These are phyloP conservation scores for Xanthoparmelia taractica DNA, from an alignment of 495 filamentous ascomycete genomes.

Conservation along the genomic window DNA sequence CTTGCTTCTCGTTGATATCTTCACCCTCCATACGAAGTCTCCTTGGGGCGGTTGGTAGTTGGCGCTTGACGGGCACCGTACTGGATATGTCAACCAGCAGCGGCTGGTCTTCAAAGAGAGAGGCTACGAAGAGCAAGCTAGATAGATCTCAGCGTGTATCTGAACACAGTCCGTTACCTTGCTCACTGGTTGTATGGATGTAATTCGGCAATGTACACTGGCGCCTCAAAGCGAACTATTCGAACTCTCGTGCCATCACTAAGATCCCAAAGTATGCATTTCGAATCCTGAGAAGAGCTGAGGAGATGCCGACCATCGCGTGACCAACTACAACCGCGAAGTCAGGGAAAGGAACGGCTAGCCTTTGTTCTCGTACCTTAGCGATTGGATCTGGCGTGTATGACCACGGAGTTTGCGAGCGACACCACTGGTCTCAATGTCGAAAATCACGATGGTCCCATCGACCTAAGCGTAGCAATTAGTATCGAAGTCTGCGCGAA, in stretches of 20 bases:
- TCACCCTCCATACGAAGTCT: slow-evolving; percentile 52
- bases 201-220: slow-evolving; percentile 90
- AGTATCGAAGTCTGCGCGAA: slow-evolving; percentile 9
- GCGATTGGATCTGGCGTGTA: slow-evolving; percentile 77
- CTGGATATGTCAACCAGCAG: slow-evolving; percentile 73
- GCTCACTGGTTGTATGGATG: slow-evolving; percentile 85
- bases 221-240: slow-evolving; percentile 76
- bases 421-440: slow-evolving; percentile 91
- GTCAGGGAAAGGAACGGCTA: slow-evolving; percentile 4
- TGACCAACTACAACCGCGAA: slow-evolving; percentile 65
- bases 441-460: slow-evolving; percentile 90
- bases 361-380: slow-evolving; percentile 42
- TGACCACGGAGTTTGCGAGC: slow-evolving; percentile 89
- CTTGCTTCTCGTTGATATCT: slow-evolving; percentile 71
- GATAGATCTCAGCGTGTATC: slow-evolving; percentile 11
- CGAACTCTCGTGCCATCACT: slow-evolving; percentile 60
- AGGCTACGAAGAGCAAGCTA: slow-evolving; percentile 74
- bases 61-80: slow-evolving; percentile 56
- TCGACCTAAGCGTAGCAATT: slow-evolving; percentile 49
- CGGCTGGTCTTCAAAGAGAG: slow-evolving; percentile 88
- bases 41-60: slow-evolving; percentile 74
- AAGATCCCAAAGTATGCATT: slow-evolving; percentile 90
- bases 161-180: not conserved
- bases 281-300: slow-evolving; percentile 91
- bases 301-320: slow-evolving; percentile 86